Evolutionary conservation across 306 rosid species (phyloP), one percentile per base, ranked within the genome.

Genomic region (Vigna trinervia): DNA sequence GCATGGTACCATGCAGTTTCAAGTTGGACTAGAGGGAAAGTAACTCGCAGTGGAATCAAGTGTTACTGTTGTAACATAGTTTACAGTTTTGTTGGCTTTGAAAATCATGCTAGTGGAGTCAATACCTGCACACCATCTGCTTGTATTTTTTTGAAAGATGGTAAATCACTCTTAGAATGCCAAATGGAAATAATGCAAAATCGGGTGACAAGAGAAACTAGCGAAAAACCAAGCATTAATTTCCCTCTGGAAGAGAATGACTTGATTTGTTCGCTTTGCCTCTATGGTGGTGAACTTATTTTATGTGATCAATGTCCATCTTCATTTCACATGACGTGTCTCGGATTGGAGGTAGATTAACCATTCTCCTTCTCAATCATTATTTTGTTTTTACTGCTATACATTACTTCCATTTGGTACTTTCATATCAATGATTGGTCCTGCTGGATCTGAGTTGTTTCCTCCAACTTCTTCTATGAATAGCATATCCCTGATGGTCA

Each of bases 221-320:
- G 9, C 36, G 19, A 19, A 78, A 71, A 85, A 50, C 60, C 83
- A 57, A 12, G 1, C 26, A 30, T 17, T 54, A 59, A 48, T 52
- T 76, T 60, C 60, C 19, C 2, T 73, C 73, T 17, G 22, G 86
- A 81, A 0, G 83, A 85, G 71, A 94, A 88, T 81, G 98, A 94
- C 79, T 74, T 73, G 81, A 76, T 90, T 81, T 94, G 97, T 77
- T 79, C 94, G 38, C 81, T 87, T 81, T 92, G 96, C 84, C 90
- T 85, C 78, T 81, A 79, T 73, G 98, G 97, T 9, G 98, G 98
- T 26, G 88, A 88, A 50, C 84, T 94, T 81, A 64, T 94, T 66
- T 86, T 90, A 80, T 94, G 98, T 52, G 98, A 94, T 78, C 72
- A 72, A 19, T 94, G 96, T 10, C 97, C 94, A 5, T 88, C 98